Evolutionary conservation across 495 filamentous ascomycete species (phyloP), one percentile per base, ranked within the genome.

Genomic region (Cairneyella variabilis): DNA sequence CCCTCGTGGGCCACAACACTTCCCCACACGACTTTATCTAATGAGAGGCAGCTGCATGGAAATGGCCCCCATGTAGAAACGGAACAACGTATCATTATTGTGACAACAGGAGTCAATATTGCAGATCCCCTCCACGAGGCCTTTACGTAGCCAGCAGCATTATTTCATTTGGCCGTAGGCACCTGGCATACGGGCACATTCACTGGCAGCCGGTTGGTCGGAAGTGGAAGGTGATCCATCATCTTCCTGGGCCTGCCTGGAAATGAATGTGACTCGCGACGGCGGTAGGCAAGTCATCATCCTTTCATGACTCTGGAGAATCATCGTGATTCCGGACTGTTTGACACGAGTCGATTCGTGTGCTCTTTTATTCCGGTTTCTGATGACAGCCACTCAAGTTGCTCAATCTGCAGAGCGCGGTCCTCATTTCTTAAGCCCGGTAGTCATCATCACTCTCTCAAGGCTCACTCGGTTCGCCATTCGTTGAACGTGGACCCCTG

Each of bases 361-460:
- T 42, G n/a, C 38, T 43, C 22, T 40, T 40, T 18, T 44, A 40
- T 16, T 42, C 42, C 37, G 34, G 18, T 20, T 6, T 23, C 41
- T 26, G 21, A 28, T 3, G 4, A 23, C 50, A 43, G 39, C 50
- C 50, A 36, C 50, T 53, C 50, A 53, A 28, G 36, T 8, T 8
- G 14, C 48, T 41, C 26, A n/a, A n/a, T n/a, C n/a, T n/a, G n/a
- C n/a, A n/a, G n/a, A n/a, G n/a, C n/a, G n/a, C n/a, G n/a, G n/a
- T n/a, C n/a, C n/a, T n/a, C n/a, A n/a, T n/a, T n/a, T n/a, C n/a
- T n/a, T n/a, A n/a, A n/a, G 28, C 14, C 6, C 28, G 28, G 28
- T 7, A 32, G 28, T 32, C 8, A 8, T 20, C 27, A 10, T 25
- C 46, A 40, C 6, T n/a, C 37, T 14, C 37, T 40, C 37, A n/a